Percentiles rank a stretch among this genome's conserved stretches.
These are phyloP conservation scores for Neonectria punicea DNA, from an alignment of 2,329 filamentous ascomycete genomes.

Conservation along the genomic window DNA sequence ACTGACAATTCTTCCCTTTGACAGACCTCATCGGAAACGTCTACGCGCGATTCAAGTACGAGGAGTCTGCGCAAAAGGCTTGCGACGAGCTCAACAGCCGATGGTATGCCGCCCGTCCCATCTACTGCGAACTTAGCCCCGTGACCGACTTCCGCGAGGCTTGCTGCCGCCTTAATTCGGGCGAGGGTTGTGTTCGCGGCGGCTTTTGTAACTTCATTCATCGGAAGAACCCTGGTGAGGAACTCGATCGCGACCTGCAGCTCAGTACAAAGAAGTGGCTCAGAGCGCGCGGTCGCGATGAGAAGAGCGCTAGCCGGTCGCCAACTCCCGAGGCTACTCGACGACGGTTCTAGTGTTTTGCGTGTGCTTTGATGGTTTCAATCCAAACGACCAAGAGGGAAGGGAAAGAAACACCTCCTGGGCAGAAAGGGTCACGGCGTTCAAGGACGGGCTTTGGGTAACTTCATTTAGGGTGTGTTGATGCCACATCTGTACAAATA, in stretches of 20 bases:
- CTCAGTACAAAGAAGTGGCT: conserved; percentile 97
- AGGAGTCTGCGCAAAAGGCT: conserved; percentile 92
- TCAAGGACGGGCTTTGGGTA: conserved; percentile 34
- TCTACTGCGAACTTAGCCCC: conserved; percentile 97
- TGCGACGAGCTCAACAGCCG: conserved; percentile 94
- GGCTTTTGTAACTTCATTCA: conserved; percentile 99
- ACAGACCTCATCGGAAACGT: conserved; percentile 96
- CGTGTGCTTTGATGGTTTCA: conserved; percentile 6
- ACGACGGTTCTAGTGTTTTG: conserved; percentile 68
- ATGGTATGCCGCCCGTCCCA: conserved; percentile 96
- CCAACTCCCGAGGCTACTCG: conserved; percentile 87
- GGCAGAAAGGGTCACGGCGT: conserved; percentile 42
- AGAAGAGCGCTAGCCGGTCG: conserved; percentile 82
- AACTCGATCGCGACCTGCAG: conserved; percentile 88
- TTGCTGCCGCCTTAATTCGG: conserved; percentile 92
- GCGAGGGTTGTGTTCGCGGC: conserved; percentile 93
- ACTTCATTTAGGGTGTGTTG: conserved; percentile 31
- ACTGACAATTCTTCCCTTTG: conserved; percentile 37
- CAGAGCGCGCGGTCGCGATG: conserved; percentile 83
- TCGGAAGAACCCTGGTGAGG: conserved; percentile 89
- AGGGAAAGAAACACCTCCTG: conserved; percentile 23
- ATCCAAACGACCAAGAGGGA: conserved; percentile 11
- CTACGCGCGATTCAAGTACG: conserved; percentile 99
- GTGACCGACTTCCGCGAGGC: conserved; percentile 99
- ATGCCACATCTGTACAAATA: conserved; percentile 32